A percentile compares a stretch with the other conserved stretches of the same genome.
phyloP scores from a whole-genome alignment of 139 green algal species.

The Pedinophyceae sp. region DNA sequence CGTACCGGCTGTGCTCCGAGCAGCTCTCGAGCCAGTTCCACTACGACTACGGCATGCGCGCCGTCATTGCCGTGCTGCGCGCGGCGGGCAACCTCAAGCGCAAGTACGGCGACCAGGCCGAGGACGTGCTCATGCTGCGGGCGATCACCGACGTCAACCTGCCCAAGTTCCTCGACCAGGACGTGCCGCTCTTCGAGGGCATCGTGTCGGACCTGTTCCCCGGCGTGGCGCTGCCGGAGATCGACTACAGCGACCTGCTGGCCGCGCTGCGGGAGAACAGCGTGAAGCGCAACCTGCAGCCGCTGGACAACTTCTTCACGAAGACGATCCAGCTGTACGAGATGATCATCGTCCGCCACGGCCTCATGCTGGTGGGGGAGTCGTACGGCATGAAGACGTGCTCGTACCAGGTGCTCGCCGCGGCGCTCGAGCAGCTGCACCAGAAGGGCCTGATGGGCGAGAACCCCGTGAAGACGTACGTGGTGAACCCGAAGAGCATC shows the following conservation, averaged over 20 bases:
- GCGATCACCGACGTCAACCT: constrained; percentile 25
- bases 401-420: constrained; percentile 26
- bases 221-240: constrained; percentile 27
- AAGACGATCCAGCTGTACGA: constrained; percentile 27
- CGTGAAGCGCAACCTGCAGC: constrained; percentile 12
- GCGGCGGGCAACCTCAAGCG: constrained; percentile 26
- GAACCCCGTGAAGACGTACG: constrained; percentile 9
- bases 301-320: constrained; percentile 12
- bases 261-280: constrained; percentile 17
- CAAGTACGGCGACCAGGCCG: constrained; percentile 7
- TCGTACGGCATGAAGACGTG: constrained; percentile 49
- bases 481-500: constrained; percentile 44
- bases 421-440: constrained; percentile 32
- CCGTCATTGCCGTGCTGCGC: constrained; percentile 23
- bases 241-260: constrained; percentile 41
- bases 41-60: constrained; percentile 31
- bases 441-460: constrained; percentile 11
- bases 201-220: constrained; percentile 30
- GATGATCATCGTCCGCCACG: constrained; percentile 28
- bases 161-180: constrained; percentile 29
- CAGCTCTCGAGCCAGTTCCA: constrained; percentile 27
- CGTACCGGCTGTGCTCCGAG: constrained; percentile 30
- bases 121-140: constrained; percentile 22
- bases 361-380: constrained; percentile 29
- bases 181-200: constrained; percentile 28